Conservation (phyloP, 2,329 filamentous ascomycete genomes). For the Pseudopyrenochaeta lycopersici region DNA sequence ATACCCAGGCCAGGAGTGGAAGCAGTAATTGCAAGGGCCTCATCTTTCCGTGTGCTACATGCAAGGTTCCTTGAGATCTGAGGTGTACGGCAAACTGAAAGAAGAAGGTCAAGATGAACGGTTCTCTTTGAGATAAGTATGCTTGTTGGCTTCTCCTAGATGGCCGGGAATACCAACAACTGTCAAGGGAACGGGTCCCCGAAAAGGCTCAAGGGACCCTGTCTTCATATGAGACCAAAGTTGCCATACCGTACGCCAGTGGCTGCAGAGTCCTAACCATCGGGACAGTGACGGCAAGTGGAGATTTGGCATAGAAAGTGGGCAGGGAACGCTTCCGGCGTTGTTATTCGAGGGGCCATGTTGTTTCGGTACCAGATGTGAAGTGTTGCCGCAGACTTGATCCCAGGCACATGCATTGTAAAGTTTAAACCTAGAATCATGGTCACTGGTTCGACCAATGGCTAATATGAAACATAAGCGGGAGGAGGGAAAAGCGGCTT, state of each 20-base stretch:
- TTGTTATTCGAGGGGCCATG: slow-evolving; percentile 7
- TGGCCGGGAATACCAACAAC: slow-evolving; percentile 6
- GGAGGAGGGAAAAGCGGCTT: neutral
- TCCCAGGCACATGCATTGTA: slow-evolving; percentile 6
- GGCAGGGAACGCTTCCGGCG: slow-evolving; percentile 6
- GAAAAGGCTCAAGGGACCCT: slow-evolving; percentile 4
- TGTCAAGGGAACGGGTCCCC: slow-evolving; percentile 4
- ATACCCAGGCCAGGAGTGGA: slow-evolving; percentile 21
- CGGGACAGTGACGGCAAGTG: slow-evolving; percentile 7
- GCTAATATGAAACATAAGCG: slow-evolving; percentile 3
- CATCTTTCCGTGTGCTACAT: slow-evolving; percentile 17
- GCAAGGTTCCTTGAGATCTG: neutral
- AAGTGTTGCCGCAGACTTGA: slow-evolving; percentile 6
- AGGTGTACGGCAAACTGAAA: slow-evolving; percentile 1
- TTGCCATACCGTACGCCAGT: slow-evolving; percentile 6
- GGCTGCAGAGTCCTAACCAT: slow-evolving; percentile 6
- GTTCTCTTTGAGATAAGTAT: slow-evolving; percentile 1
- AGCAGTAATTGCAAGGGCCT: slow-evolving; percentile 24
- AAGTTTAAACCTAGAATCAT: slow-evolving; percentile 10
- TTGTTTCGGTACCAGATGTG: slow-evolving; percentile 5
- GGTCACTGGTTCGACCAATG: slow-evolving; percentile 7
- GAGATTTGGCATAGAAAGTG: slow-evolving; percentile 4
- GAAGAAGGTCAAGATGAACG: neutral
- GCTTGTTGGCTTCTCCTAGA: neutral
- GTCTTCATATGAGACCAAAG: slow-evolving; percentile 5